Conservation (phyloP, 202 grass and related monocot species). For the Carex arenaria region DNA sequence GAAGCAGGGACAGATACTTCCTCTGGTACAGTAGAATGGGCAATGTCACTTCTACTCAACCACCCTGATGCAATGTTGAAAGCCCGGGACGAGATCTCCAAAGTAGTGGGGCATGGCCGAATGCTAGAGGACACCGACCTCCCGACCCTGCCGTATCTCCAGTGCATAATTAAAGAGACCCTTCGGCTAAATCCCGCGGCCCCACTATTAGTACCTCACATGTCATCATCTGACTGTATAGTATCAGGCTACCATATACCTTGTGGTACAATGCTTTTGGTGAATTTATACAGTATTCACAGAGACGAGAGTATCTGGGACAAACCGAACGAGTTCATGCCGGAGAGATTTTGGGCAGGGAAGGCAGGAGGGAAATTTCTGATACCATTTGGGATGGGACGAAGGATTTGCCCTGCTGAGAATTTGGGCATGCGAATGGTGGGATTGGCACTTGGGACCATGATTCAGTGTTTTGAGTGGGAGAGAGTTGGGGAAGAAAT, state of each 20-base stretch:
- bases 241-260: conserved; percentile 32
- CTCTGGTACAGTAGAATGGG: conserved; percentile 43
- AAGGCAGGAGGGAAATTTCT: conserved; percentile 15
- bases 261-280: conserved; percentile 42
- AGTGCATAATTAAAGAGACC: conserved; percentile 49
- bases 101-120: not conserved
- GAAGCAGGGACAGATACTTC: conserved; percentile 42
- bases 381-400: conserved; percentile 53
- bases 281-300: conserved; percentile 44
- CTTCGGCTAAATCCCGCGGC: conserved; percentile 39
- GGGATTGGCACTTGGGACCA: conserved; percentile 26
- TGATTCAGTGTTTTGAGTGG: conserved; percentile 68
- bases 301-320: conserved; percentile 37
- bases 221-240: conserved; percentile 36
- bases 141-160: conserved; percentile 23
- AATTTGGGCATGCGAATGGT: conserved; percentile 35
- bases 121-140: conserved; percentile 40
- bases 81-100: conserved; percentile 29
- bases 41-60: conserved; percentile 48
- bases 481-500: not conserved
- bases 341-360: conserved; percentile 44
- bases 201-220: conserved; percentile 45
- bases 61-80: conserved; percentile 9
- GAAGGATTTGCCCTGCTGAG: conserved; percentile 46
- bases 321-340: conserved; percentile 28